Base-by-base conservation (phyloP, 169 alveolate species). In the Plasmodium knowlesi region DNA sequence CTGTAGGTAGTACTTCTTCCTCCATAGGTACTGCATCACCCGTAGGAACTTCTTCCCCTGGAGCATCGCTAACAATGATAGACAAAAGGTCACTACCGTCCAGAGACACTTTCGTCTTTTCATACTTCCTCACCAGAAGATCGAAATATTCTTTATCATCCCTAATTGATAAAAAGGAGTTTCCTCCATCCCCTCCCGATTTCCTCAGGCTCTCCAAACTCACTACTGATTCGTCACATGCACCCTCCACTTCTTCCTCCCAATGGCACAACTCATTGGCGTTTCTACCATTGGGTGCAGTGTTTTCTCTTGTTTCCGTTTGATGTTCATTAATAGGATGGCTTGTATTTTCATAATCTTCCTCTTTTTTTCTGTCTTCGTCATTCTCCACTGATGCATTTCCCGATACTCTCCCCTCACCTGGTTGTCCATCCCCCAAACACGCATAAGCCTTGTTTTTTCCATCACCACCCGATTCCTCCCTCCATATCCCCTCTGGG, bases 91-190 rank as follows among this genome's bases (percentile, higher is more conserved):
- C 76, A 84, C 37, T 25, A 6, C 78, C 92, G 32, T 84, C 57
- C 12, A 84, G 9, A 16, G 41, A 6, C 70, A 85, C n/a, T 53
- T 32, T 85, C 32, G 93, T 85, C 57, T 85, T 32, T 46, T 85
- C 93, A 85, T 85, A 85, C 78, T 57, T 85, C 34, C 78, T 74
- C 37, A 73, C 61, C 67, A 85, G 41, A 25, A 85, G 67, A 22
- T 85, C 80, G 80, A 85, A 85, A 53, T 85, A 72, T 32, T 85
- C 93, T 85, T 74, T 85, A 14, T 74, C 93, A 32, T 74, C 93
- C 67, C 80, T 67, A 53, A 85, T 85, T 5, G 12, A n/a, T 50
- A 54, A 30, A 34, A 16, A 46, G 57, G 43, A 8, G 78, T 46
- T 61, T 37, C 76, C 54, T 4, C n/a, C 25, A 1, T 84, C 50